Evolutionary conservation across 1,284 basidiomycete genomes (phyloP).

Genomic region (Stygiomarasmius scandens): DNA sequence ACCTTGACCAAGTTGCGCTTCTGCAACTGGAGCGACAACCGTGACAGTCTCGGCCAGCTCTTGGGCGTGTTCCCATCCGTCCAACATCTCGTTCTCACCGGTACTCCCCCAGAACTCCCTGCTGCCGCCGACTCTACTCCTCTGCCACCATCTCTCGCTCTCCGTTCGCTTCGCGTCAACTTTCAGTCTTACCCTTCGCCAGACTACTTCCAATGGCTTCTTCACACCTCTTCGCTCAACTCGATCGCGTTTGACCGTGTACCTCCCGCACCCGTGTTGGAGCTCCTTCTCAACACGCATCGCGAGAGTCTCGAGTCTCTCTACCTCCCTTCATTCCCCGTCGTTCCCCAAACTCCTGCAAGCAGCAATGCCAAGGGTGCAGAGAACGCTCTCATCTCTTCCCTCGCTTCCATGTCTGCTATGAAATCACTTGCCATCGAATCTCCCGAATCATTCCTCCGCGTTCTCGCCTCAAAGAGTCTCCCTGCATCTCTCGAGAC

Average conservation of each 20-base stretch:
- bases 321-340: neutral
- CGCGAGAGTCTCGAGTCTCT: neutral
- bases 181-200: slow-evolving; percentile 59
- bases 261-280: neutral
- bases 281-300: neutral
- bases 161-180: slow-evolving; percentile 32
- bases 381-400: neutral
- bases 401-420: neutral
- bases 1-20: slow-evolving; percentile 55
- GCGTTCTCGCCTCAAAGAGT: too few relatives aligned
- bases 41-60: slow-evolving; percentile 58
- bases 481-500: too few relatives aligned
- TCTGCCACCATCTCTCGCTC: slow-evolving; percentile 31
- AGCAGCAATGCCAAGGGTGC: too few relatives aligned
- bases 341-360: neutral
- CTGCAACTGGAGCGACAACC: slow-evolving; percentile 70
- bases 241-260: neutral
- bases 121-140: slow-evolving; percentile 30
- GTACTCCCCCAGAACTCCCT: slow-evolving; percentile 56
- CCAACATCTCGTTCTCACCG: slow-evolving; percentile 56
- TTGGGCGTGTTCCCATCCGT: slow-evolving; percentile 63
- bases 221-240: slow-evolving; percentile 48
- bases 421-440: too few relatives aligned
- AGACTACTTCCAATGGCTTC: slow-evolving; percentile 68
- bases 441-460: too few relatives aligned